Conservation (phyloP, 805 yeast species). For the Barnettozyma pratensis region DNA sequence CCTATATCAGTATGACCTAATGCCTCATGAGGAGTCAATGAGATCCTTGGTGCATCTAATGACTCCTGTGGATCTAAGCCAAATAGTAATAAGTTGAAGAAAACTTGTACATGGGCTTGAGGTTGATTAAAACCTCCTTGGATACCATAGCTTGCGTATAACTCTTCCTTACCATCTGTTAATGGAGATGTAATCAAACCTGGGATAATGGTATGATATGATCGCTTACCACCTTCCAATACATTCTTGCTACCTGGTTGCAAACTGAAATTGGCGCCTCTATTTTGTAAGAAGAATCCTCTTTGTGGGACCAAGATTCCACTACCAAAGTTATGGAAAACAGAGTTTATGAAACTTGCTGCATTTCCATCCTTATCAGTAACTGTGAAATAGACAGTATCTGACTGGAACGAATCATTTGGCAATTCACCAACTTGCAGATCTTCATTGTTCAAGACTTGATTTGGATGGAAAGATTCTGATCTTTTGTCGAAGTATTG, state of each 20-base stretch:
- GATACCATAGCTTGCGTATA: conserved; percentile 73
- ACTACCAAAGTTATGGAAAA: conserved; percentile 64
- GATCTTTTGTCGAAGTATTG: conserved; percentile 46
- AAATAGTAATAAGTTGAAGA: conserved; percentile 57
- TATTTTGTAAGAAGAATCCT: conserved; percentile 70
- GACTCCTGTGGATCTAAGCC: conserved; percentile 68
- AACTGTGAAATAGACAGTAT: conserved; percentile 65
- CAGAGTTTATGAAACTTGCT: conserved; percentile 74
- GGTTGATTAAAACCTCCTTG: conserved; percentile 91
- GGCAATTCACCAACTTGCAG: conserved; percentile 49
- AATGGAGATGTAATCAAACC: conserved; percentile 59
- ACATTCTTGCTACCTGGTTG: conserved; percentile 52
- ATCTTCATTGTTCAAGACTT: conserved; percentile 36
- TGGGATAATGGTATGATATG: conserved; percentile 82
- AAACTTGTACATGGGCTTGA: conserved; percentile 78
- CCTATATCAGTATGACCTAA: conserved; percentile 43
- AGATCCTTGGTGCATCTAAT: conserved; percentile 69
- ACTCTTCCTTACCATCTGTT: conserved; percentile 31
- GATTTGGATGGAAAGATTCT: conserved; percentile 35
- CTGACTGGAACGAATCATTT: conserved; percentile 52
- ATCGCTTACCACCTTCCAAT: conserved; percentile 64
- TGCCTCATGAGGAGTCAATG: conserved; percentile 50
- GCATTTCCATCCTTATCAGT: conserved; percentile 71
- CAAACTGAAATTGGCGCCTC: conserved; percentile 72
- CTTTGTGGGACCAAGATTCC: conserved; percentile 58